phyloP scores from a whole-genome alignment of 805 yeast genomes.

The Cyberlindnera suaveolens region DNA sequence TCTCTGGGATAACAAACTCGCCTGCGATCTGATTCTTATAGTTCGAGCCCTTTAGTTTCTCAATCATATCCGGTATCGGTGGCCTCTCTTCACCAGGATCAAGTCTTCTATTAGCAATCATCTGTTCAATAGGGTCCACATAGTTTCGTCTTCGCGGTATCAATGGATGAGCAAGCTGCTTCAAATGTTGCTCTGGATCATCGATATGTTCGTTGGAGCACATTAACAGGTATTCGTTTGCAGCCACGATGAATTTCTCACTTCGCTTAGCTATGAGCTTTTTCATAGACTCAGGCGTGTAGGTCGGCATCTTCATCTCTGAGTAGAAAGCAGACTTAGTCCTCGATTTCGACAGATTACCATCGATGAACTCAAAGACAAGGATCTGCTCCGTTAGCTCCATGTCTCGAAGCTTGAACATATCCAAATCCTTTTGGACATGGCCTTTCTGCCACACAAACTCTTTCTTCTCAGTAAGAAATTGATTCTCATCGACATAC shows the following conservation, averaged over 20 bases:
- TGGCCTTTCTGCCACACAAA: constrained; percentile 40
- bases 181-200: constrained; percentile 37
- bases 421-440: constrained; percentile 49
- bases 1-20: constrained; percentile 40
- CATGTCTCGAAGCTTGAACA: constrained; percentile 40
- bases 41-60: constrained; percentile 41
- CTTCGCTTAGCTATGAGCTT: constrained; percentile 55
- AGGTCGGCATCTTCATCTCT: constrained; percentile 43
- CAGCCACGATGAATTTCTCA: constrained; percentile 39
- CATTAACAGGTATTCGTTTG: constrained; percentile 30
- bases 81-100: constrained; percentile 30
- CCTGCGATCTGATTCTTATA: constrained; percentile 61
- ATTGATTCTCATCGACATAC: constrained; percentile 74
- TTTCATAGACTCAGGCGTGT: constrained; percentile 51
- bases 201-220: constrained; percentile 26
- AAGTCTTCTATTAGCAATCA: constrained; percentile 32
- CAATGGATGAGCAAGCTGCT: constrained; percentile 26
- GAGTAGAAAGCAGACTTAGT: constrained; percentile 36
- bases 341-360: constrained; percentile 43
- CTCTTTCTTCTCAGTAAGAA: constrained; percentile 32
- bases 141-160: constrained; percentile 46
- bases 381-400: constrained; percentile 45
- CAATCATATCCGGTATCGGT: constrained; percentile 43
- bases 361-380: constrained; percentile 74
- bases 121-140: constrained; percentile 57